Evolutionary conservation across 2,329 filamentous ascomycete genomes (phyloP).

Genomic region (Colletotrichum tropicale): DNA sequence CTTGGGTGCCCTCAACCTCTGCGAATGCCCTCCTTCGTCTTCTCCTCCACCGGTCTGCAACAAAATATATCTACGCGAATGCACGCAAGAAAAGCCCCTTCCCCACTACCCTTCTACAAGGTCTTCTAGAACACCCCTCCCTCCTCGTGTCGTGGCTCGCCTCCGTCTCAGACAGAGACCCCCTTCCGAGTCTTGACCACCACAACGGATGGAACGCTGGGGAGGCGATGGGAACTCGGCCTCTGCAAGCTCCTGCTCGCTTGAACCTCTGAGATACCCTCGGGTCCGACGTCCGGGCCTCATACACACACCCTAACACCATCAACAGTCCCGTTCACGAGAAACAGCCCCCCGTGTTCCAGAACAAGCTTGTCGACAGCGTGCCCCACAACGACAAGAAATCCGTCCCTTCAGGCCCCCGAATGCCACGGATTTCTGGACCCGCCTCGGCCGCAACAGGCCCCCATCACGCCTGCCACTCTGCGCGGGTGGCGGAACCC

Average conservation of each 20-base stretch:
- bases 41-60: slow-evolving; percentile 10
- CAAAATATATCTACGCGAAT: slow-evolving; percentile 3
- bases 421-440: not conserved
- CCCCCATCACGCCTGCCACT: not conserved
- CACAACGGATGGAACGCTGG: not conserved
- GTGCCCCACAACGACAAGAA: not conserved
- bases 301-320: not conserved
- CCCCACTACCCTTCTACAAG: not conserved
- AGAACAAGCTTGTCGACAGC: slow-evolving; percentile 1
- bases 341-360: slow-evolving; percentile 7
- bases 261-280: not conserved
- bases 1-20: not conserved
- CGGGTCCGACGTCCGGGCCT: not conserved
- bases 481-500: not conserved
- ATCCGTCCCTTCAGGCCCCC: not conserved
- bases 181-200: not conserved
- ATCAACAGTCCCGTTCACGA: not conserved
- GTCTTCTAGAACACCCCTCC: slow-evolving; percentile 5
- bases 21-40: not conserved
- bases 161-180: not conserved
- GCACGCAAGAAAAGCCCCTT: slow-evolving; percentile 7
- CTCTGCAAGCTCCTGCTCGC: not conserved
- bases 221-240: not conserved
- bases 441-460: slow-evolving; percentile 6
- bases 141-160: not conserved